A percentile compares a stretch with the other conserved stretches of the same genome.
phyloP scores from a whole-genome alignment of 345 rosid genomes.

The Rhodomyrtus tomentosa region DNA sequence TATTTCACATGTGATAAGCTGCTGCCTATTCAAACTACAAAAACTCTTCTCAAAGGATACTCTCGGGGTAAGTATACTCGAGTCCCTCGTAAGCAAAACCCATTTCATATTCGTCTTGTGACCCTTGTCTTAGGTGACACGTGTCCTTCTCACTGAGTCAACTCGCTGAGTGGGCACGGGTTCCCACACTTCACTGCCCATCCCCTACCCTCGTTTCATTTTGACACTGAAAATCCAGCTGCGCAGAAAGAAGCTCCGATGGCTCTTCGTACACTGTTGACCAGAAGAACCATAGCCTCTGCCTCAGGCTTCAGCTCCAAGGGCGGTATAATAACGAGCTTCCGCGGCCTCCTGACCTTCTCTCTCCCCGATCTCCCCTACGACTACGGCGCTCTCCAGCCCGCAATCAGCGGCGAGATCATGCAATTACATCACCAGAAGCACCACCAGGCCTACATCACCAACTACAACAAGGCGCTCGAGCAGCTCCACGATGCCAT shows the following conservation, averaged over 20 bases:
- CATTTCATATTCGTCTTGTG: background rate
- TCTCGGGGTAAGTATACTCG: background rate
- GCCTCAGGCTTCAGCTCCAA: background rate
- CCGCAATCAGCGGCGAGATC: constrained; percentile 83
- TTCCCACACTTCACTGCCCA: background rate
- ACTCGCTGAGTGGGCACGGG: background rate
- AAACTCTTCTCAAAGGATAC: background rate
- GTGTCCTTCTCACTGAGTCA: background rate
- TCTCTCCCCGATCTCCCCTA: constrained; percentile 91
- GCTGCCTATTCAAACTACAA: background rate
- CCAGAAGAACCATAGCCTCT: constrained; percentile 21
- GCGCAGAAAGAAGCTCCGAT: constrained; percentile 9
- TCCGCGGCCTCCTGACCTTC: constrained; percentile 49
- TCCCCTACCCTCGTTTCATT: background rate
- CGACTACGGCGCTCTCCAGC: constrained; percentile 84
- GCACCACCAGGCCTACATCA: constrained; percentile 85
- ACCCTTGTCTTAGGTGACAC: background rate
- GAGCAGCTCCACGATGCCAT: constrained; percentile 68
- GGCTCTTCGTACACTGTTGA: constrained; percentile 53
- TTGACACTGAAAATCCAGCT: background rate
- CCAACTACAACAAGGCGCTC: constrained; percentile 83
- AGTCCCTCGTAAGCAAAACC: background rate
- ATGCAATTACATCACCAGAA: constrained; percentile 98
- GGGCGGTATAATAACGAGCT: background rate
- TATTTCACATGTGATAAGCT: background rate